phyloP scores from a whole-genome alignment of 306 rosid species.

The Inga laurina region DNA sequence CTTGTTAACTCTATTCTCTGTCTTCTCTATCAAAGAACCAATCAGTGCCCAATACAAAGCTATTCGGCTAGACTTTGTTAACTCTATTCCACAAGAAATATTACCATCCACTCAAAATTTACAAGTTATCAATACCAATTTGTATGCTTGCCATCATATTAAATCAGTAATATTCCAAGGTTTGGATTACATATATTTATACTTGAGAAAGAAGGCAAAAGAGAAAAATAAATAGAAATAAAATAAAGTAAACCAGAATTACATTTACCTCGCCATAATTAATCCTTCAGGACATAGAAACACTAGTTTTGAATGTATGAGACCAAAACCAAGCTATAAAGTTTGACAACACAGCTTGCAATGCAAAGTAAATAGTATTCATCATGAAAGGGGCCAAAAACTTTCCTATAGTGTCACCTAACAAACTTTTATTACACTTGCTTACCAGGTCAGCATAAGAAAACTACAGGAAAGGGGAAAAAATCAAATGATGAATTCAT shows the following conservation, averaged over 20 bases:
- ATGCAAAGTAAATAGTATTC: constrained; percentile 82
- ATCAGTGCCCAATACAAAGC: background rate
- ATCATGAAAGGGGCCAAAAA: constrained; percentile 94
- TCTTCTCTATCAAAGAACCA: background rate
- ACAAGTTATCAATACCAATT: background rate
- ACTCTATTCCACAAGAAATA: background rate
- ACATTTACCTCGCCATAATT: constrained; percentile 70
- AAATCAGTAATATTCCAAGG: background rate
- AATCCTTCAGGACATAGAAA: constrained; percentile 88
- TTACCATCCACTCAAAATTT: background rate
- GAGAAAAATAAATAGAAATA: background rate
- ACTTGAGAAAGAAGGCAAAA: background rate
- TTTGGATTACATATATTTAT: constrained; percentile 1
- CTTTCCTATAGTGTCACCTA: constrained; percentile 89
- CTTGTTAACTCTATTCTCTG: too few species aligned
- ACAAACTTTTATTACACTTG: constrained; percentile 89
- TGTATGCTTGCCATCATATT: background rate
- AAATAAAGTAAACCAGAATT: constrained; percentile 18
- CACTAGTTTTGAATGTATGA: constrained; percentile 59
- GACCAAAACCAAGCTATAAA: constrained; percentile 89
- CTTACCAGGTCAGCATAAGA: constrained; percentile 37
- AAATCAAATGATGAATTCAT: constrained; percentile 4
- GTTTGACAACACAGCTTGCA: constrained; percentile 88
- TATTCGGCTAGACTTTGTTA: background rate
- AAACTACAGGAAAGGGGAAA: background rate